A percentile compares a stretch with the other conserved stretches of the same genome.
Evolutionary conservation across 192 early-diverging fungal species (phyloP).

Genomic region (Podochytrium sp.): DNA sequence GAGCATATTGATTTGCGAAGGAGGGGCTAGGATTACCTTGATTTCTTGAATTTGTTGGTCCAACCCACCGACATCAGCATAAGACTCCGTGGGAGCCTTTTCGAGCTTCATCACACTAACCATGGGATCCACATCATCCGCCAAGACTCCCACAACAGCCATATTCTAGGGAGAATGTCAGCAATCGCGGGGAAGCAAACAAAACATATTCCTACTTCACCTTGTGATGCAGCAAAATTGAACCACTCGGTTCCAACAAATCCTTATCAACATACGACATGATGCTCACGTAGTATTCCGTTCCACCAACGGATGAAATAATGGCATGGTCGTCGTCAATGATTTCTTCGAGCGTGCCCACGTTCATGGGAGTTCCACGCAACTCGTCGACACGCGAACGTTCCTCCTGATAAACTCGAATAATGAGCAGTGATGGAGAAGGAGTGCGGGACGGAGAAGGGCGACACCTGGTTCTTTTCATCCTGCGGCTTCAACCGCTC

Average conservation of each 20-base stretch:
- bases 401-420: constrained; percentile 84
- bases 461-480: constrained; percentile 73
- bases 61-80: constrained; percentile 96
- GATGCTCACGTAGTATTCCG: constrained; percentile 97
- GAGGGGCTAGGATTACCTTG: constrained; percentile 37
- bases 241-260: constrained; percentile 94
- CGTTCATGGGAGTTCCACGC: constrained; percentile 95
- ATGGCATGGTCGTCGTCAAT: constrained; percentile 99
- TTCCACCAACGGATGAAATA: constrained; percentile 87
- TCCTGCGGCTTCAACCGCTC: constrained; percentile 96
- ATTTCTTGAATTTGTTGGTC: constrained; percentile 99
- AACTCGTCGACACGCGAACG: constrained; percentile 93
- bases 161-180: constrained; percentile 18
- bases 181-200: not conserved
- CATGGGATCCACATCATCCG: constrained; percentile 96
- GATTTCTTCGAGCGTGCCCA: constrained; percentile 96
- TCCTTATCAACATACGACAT: constrained; percentile 99
- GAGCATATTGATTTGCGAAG: no score
- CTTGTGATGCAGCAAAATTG: constrained; percentile 86
- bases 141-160: constrained; percentile 86
- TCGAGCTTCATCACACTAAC: constrained; percentile 98
- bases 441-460: not conserved
- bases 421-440: not conserved
- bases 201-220: not conserved
- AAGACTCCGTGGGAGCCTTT: constrained; percentile 98